phyloP scores from a whole-genome alignment of 768 basidiomycete species.

The Suillus americanus region DNA sequence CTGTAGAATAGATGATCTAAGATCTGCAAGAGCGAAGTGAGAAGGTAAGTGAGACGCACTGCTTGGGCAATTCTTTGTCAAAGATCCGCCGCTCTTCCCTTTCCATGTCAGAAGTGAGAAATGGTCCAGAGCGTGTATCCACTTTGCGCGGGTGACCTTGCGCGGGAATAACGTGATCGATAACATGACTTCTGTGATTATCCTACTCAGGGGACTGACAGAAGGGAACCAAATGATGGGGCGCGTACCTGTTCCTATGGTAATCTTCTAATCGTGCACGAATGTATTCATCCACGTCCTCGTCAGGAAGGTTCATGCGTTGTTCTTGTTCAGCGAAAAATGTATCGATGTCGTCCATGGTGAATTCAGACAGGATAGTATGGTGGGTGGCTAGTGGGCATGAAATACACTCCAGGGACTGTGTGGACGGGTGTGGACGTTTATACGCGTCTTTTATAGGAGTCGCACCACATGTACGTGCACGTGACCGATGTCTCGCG shows the following conservation, averaged over 20 bases:
- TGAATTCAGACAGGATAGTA: neutral
- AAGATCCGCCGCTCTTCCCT: neutral
- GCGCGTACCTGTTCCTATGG: slow-evolving; percentile 18
- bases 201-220: slow-evolving; percentile 1
- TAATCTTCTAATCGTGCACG: slow-evolving; percentile 25
- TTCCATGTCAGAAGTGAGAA: neutral
- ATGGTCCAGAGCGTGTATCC: neutral
- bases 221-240: neutral
- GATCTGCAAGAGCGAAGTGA: neutral
- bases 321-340: slow-evolving; percentile 58
- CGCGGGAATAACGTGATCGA: slow-evolving; percentile 5
- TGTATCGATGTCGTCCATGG: slow-evolving; percentile 38
- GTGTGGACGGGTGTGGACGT: neutral
- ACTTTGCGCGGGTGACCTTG: neutral
- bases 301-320: slow-evolving; percentile 53
- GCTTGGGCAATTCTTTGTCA: neutral
- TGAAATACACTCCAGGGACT: slow-evolving; percentile 1
- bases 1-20: slow-evolving; percentile 5
- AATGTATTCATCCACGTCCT: slow-evolving; percentile 50
- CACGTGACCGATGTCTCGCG: slow-evolving; percentile 7
- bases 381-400: neutral
- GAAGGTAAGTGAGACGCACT: slow-evolving; percentile 12
- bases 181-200: neutral
- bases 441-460: slow-evolving; percentile 4
- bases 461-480: slow-evolving; percentile 8